These are phyloP conservation scores for Macroventuria anomochaeta DNA, from an alignment of 2,329 filamentous ascomycete species.

Conservation along the genomic window DNA sequence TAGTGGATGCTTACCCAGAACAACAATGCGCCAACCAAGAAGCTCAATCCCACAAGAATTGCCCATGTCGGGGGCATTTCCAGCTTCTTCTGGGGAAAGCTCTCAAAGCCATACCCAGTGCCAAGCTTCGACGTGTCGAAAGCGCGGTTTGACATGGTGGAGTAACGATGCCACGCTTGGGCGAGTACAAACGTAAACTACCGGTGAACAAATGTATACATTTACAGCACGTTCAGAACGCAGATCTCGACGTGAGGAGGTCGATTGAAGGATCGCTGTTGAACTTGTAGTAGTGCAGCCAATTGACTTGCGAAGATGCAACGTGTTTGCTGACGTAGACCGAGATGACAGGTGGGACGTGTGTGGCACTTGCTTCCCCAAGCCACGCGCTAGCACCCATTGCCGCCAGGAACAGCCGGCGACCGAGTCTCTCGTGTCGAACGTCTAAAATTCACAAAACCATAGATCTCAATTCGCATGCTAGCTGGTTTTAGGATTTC, in stretches of 20 bases:
- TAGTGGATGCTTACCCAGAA: slow-evolving; percentile 38
- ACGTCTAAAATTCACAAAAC: too few species aligned
- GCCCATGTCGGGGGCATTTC: slow-evolving; percentile 45
- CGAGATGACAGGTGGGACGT: slow-evolving; percentile 6
- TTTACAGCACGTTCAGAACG: slow-evolving; percentile 18
- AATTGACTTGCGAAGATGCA: slow-evolving; percentile 42
- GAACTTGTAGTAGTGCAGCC: slow-evolving; percentile 27
- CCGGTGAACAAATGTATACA: slow-evolving; percentile 27
- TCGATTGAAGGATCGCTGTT: slow-evolving; percentile 6
- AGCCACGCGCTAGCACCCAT: slow-evolving; percentile 17
- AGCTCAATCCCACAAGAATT: slow-evolving; percentile 34
- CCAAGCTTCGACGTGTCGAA: slow-evolving; percentile 33
- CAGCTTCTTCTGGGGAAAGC: slow-evolving; percentile 26
- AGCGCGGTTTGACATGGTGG: slow-evolving; percentile 34
- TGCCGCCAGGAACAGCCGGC: slow-evolving; percentile 7
- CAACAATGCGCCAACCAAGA: slow-evolving; percentile 31
- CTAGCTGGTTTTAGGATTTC: too few species aligned
- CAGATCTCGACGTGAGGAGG: slow-evolving; percentile 6
- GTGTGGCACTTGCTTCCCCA: slow-evolving; percentile 10
- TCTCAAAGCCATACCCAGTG: slow-evolving; percentile 38
- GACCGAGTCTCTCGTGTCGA: neutral
- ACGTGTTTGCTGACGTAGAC: slow-evolving; percentile 46
- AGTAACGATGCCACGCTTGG: slow-evolving; percentile 14
- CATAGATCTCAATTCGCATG: too few species aligned
- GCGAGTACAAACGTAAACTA: slow-evolving; percentile 26